Conservation (phyloP, 768 basidiomycete species). For the Macrolepiota albuminosa region DNA sequence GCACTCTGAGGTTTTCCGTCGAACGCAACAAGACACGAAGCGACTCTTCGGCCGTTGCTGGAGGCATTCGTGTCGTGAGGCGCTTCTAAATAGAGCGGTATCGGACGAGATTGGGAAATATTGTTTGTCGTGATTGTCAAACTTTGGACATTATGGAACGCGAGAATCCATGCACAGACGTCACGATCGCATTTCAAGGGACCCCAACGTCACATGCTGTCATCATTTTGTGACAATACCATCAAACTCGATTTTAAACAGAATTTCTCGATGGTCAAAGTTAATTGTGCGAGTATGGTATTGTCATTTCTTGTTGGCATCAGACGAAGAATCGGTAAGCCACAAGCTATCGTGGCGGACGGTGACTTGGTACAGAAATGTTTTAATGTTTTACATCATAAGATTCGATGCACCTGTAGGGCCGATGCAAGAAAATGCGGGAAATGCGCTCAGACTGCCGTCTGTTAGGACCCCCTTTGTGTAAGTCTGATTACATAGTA, state of each 20-base stretch:
- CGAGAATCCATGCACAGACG: neutral
- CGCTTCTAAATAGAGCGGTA: neutral
- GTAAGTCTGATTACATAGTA: too few relatives aligned
- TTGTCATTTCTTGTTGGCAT: too few relatives aligned
- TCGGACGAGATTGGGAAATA: neutral
- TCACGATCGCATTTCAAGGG: neutral
- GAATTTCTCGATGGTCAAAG: too few relatives aligned
- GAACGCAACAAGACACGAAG: conserved; percentile 17
- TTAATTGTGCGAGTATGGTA: too few relatives aligned
- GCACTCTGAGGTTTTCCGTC: conserved; percentile 41
- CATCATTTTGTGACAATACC: neutral
- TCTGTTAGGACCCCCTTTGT: too few relatives aligned
- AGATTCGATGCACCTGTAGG: too few relatives aligned
- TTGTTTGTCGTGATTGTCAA: neutral
- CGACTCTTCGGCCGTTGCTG: conserved; percentile 3
- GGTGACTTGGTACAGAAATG: too few relatives aligned
- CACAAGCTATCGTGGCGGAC: too few relatives aligned
- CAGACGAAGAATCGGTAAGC: too few relatives aligned
- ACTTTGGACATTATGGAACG: neutral
- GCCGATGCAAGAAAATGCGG: too few relatives aligned
- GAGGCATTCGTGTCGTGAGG: neutral
- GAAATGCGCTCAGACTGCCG: too few relatives aligned
- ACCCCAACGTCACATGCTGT: neutral
- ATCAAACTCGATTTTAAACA: neutral
- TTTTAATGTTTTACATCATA: too few relatives aligned